Base-by-base conservation (phyloP, 805 yeast species). In the Sugiyamaella marilandica region DNA sequence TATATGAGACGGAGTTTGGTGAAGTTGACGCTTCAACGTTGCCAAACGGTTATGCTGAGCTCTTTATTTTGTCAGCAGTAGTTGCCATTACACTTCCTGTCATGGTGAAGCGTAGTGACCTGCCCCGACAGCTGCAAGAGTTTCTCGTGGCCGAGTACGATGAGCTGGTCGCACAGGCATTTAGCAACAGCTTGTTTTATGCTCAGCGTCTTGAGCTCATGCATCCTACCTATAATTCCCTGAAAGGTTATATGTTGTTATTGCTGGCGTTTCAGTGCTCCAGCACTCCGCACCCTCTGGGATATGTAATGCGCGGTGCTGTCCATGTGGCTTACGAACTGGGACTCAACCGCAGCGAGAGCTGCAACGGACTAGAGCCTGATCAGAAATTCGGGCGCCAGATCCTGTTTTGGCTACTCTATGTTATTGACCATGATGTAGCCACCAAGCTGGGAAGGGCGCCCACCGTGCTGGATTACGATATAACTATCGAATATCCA, bases 341-440 rank as follows among this genome's bases (percentile, higher is more conserved):
- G 61, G 87, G 87, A 0, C 67, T 85, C 5, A 80, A 83, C 57
- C 67, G 81, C 49, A 65, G 65, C 2, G 84, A 80, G 45, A 59
- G 75, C 1, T 72, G 73, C 49, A 58, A 64, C 2, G 70, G 74
- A 1, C 54, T 79, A 14, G 36, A 70, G 0, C 57, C 61, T 0
- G 65, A 61, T 3, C 83, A 80, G 41, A 65, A 67, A 1, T 57
- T 63, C 1, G 61, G 64, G 2, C 70, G 80, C 19, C 63, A 76
- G 21, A 56, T 65, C 10, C 50, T 82, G 19, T 83, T 83, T 80
- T 74, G 80, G 73, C 56, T 68, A 13, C 73, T 82, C 45, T 78
- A 73, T 57, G 54, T 68, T n/a, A 52, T 70, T 13, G 86, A 82
- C 57, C 70, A 71, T 43, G 77, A 74, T 14, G 53, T 67, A 13